Conservation (phyloP, 805 yeast genomes). For the Metschnikowia picachoensis region DNA sequence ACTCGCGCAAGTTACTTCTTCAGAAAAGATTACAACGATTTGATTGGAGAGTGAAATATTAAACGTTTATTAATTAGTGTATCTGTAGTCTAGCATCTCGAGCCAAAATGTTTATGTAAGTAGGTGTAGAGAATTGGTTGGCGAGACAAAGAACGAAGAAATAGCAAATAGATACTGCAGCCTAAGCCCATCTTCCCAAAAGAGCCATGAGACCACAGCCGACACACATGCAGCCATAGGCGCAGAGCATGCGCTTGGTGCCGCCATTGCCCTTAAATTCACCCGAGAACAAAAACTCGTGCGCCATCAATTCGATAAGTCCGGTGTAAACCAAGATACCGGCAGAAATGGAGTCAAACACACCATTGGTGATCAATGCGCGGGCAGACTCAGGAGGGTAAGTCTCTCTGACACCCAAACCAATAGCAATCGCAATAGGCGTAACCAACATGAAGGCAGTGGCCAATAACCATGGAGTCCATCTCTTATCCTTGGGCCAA, state of each 20-base stretch:
- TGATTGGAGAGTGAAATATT: too few species aligned
- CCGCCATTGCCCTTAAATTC: constrained; percentile 24
- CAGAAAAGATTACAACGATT: too few species aligned
- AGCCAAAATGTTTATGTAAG: too few species aligned
- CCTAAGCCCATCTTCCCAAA: constrained; percentile 33
- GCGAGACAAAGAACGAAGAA: background rate
- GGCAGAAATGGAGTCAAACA: constrained; percentile 33
- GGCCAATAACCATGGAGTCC: constrained; percentile 46
- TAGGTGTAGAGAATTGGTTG: too few species aligned
- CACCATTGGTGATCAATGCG: constrained; percentile 31
- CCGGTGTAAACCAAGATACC: constrained; percentile 36
- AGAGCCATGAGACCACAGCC: constrained; percentile 33
- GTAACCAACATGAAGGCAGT: constrained; percentile 29
- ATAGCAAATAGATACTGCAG: too few species aligned
- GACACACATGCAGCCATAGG: constrained; percentile 21
- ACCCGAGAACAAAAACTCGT: constrained; percentile 33
- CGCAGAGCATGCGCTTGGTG: constrained; percentile 21
- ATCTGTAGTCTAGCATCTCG: too few species aligned
- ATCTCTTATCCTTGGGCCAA: constrained; percentile 46
- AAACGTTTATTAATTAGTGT: too few species aligned
- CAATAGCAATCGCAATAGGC: constrained; percentile 34
- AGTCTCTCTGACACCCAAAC: constrained; percentile 31
- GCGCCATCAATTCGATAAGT: constrained; percentile 37
- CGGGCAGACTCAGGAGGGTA: constrained; percentile 33
- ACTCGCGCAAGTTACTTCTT: too few species aligned